Evolutionary conservation across 306 rosid genomes (phyloP).

Genomic region (Casuarina equisetifolia): DNA sequence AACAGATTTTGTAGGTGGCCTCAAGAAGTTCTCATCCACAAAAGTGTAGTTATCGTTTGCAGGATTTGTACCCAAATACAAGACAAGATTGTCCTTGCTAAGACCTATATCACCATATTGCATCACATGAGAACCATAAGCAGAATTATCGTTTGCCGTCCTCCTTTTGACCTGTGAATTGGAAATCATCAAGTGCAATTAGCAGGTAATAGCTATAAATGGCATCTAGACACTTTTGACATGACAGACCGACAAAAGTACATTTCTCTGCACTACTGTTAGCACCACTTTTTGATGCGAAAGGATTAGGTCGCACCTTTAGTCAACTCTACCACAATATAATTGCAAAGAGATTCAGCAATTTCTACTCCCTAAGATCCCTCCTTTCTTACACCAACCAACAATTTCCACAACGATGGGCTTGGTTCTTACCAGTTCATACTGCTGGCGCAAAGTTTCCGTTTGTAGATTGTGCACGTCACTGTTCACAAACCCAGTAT

Average conservation of each 20-base stretch:
- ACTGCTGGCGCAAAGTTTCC: conserved; percentile 83
- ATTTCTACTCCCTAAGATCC: not conserved
- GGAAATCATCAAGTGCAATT: not conserved
- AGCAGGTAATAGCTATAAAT: conserved; percentile 7
- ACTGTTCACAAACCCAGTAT: conserved; percentile 51
- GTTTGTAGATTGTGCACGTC: conserved; percentile 73
- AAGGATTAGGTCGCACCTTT: not conserved
- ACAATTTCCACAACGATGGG: not conserved
- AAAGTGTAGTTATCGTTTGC: conserved; percentile 81
- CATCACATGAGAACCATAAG: conserved; percentile 91
- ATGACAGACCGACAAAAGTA: conserved; percentile 3
- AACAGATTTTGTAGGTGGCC: conserved; percentile 56
- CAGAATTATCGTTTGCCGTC: conserved; percentile 55
- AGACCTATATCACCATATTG: conserved; percentile 74
- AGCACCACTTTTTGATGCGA: not conserved
- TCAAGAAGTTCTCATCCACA: conserved; percentile 62
- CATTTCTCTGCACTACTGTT: conserved; percentile 3
- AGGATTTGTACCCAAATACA: conserved; percentile 85
- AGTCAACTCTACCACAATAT: not conserved
- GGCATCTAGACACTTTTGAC: conserved; percentile 12
- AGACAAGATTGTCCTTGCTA: conserved; percentile 44
- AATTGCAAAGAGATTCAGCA: not conserved
- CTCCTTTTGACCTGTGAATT: conserved; percentile 72
- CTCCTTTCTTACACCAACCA: not conserved
- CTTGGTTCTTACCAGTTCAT: conserved; percentile 65